Base-by-base conservation (phyloP, 2,329 filamentous ascomycete genomes). In the Fusarium sublunatum region DNA sequence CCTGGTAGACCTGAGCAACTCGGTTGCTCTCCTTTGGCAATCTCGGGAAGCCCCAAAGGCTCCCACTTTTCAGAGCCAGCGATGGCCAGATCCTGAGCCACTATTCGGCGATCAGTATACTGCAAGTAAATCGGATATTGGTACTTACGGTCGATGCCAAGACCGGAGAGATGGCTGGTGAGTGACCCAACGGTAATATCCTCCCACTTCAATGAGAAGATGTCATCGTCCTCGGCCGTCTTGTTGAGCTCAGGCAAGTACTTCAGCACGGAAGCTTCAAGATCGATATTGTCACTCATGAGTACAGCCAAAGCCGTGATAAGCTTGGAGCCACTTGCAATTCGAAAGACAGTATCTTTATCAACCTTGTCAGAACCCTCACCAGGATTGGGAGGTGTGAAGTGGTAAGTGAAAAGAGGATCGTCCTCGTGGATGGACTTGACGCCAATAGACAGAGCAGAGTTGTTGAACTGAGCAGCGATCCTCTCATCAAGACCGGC, bases 171-270 rank as follows among this genome's bases (percentile, higher is more conserved):
- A 38, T 84, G 82, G 3, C 74, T 76, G 2, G 80, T 78, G 8
- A 84, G 68, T 19, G 79, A 74, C 5, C 74, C 75, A 6, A 83
- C 69, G 0, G 81, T 84, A 29, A 85, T 71, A 9, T 80, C 77
- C 32, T 82, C 75, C 82, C 82, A 85, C 38, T 76, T 69, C 3
- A 80, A 70, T 2, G 73, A 69, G 24, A 71, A 68, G 7, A 79
- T 68, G 5, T 65, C 64, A 41, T 77, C 72, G 7, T 68, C 47
- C 2, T 69, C 50, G 6, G 47, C 63, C 3, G 65, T 63, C 6
- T 70, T 59, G 35, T 53, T 69, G 38, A 77, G 65, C 43, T 78
- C 74, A 0, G 82, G 79, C 6, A 83, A 68, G 48, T 81, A 81
- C 32, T 81, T 76, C 1, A 80, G 75, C 6, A 85, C 73, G 1